These are phyloP conservation scores for Penicillium nucicola DNA, from an alignment of 495 filamentous ascomycete species.

Conservation along the genomic window DNA sequence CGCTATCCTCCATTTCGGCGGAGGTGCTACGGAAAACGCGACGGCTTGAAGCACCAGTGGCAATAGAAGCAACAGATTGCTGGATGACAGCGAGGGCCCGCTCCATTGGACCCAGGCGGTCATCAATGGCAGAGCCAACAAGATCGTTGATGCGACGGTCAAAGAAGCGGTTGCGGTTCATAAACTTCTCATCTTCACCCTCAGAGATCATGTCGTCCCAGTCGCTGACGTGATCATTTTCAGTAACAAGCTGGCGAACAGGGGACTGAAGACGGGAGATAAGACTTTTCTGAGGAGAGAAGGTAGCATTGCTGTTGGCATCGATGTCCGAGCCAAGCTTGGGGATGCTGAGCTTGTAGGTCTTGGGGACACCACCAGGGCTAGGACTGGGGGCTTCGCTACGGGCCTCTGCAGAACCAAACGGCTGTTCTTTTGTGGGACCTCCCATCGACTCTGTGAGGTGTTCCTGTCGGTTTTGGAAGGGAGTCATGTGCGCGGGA, in stretches of 20 bases:
- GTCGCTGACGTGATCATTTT: slow-evolving; percentile 71
- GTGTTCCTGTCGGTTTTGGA: slow-evolving; percentile 34
- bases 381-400: slow-evolving; percentile 77
- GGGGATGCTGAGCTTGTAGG: slow-evolving; percentile 42
- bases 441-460: slow-evolving; percentile 34
- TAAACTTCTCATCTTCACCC: slow-evolving; percentile 76
- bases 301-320: slow-evolving; percentile 33
- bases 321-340: slow-evolving; percentile 42
- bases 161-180: slow-evolving; percentile 73
- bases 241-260: slow-evolving; percentile 64
- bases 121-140: slow-evolving; percentile 73
- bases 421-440: slow-evolving; percentile 54
- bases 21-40: slow-evolving; percentile 55
- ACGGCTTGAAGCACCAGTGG: slow-evolving; percentile 34
- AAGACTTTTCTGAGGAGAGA: slow-evolving; percentile 38
- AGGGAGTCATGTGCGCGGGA: slow-evolving; percentile 11
- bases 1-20: slow-evolving; percentile 68
- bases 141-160: slow-evolving; percentile 83
- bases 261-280: slow-evolving; percentile 48
- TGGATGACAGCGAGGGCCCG: slow-evolving; percentile 72
- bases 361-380: slow-evolving; percentile 55
- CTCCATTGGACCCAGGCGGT: slow-evolving; percentile 74
- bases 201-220: slow-evolving; percentile 88
- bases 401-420: slow-evolving; percentile 52
- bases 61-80: slow-evolving; percentile 54